Percentiles rank a stretch among this genome's conserved stretches.
phyloP scores from a whole-genome alignment of 2,329 filamentous ascomycete species.

The Pseudogymnoascus sp. region DNA sequence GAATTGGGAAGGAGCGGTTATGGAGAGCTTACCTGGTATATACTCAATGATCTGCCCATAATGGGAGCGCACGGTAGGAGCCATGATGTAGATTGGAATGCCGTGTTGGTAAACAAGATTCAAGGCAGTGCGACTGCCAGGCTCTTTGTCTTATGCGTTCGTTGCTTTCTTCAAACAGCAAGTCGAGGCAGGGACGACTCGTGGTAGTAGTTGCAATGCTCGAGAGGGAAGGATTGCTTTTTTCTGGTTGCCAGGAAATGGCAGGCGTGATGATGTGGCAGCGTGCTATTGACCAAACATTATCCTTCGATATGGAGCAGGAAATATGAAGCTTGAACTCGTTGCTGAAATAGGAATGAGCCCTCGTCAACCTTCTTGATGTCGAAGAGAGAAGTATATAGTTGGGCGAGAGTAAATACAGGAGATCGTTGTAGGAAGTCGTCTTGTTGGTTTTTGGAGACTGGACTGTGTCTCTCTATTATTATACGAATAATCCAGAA shows the following conservation, averaged over 20 bases:
- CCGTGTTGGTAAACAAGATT: slow-evolving; percentile 13
- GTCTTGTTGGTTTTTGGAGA: slow-evolving; percentile 2
- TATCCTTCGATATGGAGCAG: not conserved
- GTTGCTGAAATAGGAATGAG: not conserved
- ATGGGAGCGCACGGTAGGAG: slow-evolving; percentile 45
- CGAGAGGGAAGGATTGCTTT: not conserved
- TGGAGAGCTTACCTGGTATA: slow-evolving; percentile 65
- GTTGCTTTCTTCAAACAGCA: not conserved
- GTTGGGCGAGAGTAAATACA: not conserved
- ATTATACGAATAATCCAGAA: slow-evolving; percentile 9
- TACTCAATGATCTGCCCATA: slow-evolving; percentile 92
- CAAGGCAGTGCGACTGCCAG: slow-evolving; percentile 2
- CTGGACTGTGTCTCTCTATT: slow-evolving; percentile 8
- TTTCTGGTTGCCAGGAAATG: not conserved
- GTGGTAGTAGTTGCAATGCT: not conserved
- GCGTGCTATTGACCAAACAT: slow-evolving; percentile 8
- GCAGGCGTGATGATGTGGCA: slow-evolving; percentile 9
- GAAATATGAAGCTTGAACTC: slow-evolving; percentile 5
- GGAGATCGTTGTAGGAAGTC: not conserved
- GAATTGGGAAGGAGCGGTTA: not conserved
- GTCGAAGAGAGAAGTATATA: not conserved
- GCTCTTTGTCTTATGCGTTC: not conserved
- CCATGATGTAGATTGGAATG: slow-evolving; percentile 31
- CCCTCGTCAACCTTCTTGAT: not conserved
- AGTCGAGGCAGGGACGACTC: not conserved